Evolutionary conservation across 495 filamentous ascomycete species (phyloP), one percentile per base, ranked within the genome.

Genomic region (Xylaria cubensis): DNA sequence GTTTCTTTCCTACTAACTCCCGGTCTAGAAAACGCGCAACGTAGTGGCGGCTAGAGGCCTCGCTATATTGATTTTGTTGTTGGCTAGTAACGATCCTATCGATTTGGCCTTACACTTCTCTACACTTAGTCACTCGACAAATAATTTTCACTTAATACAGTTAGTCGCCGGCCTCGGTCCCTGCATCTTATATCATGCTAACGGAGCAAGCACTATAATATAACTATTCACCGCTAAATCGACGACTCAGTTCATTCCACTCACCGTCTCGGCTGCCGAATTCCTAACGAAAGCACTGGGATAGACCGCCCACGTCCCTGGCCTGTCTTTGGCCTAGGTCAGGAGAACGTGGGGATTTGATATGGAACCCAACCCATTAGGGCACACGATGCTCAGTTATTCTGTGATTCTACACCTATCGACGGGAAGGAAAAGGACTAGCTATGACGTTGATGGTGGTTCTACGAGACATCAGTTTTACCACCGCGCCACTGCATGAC

Each of bases 291-390:
- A 39, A 67, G 0, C 17, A 56, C 34, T 51, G 13, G 65, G 48
- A 56, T 67, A 67, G 34, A 56, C 65, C 50, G 50, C 65, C 36
- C 34, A 15, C 34, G 50, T 29, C 50, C 50, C 65, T 29, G 65
- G 36, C 32, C 65, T 42, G 19, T 56, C 34, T 50, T 41, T 21
- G 50, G 64, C 48, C 63, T 67, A 26, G 34, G n/a, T 21, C 34
- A 50, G 50, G 65, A 55, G 36, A 34, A 67, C 50, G 65, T 67
- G 65, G 65, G 65, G 65, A 56, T 15, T 39, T 26, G 10, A 67
- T 50, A 55, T 13, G 41, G 6, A 15, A 36, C 21, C 63, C 15
- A 65, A 21, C 63, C 10, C 5, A 8, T 8, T 39, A 51, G 41
- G 34, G 41, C 41, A 39, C 42, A 64, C 62, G 41, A 48, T 64